Base-by-base conservation (phyloP, 1,284 basidiomycete genomes). In the Naganishia liquefaciens region DNA sequence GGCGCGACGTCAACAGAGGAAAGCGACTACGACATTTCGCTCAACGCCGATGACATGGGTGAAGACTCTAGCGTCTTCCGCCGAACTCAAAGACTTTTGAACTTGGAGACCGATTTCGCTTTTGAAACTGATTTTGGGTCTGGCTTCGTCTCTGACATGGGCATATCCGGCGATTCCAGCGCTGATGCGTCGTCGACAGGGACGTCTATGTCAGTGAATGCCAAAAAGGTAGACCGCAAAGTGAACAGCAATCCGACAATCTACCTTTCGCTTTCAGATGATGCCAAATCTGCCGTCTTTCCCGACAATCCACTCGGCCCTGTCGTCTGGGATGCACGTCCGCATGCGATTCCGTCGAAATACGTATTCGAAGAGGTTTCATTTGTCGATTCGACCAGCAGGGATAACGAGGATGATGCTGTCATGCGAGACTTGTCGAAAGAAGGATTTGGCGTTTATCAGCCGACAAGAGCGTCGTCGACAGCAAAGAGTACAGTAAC, bases 271-370 rank as follows among this genome's bases (percentile, higher is more conserved):
- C n/a, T 27, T 17, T 50, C 57, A 25, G 37, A 23, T 10, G 46
- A 37, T 4, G 13, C 33, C 37, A 25, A 37, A 17, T 3, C 44
- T 3, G 46, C 57, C 37, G 9, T 49, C 11, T 60, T 60, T 25
- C 57, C 57, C 15, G 46, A 49, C 46, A 60, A 60, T 37, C 57
- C 57, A 3, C 57, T 60, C n/a, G 46, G 46, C 7, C 57, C 57
- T 50, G 21, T 60, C n/a, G 27, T 7, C 21, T 60, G 57, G 57
- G 57, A 60, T 17, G n/a, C 11, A 46, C 25, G 5, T 5, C 57
- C 10, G 11, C 4, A 2, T 17, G 23, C 46, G 17, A 33, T 17
- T 50, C 30, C 23, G 7, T 17, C 23, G n/a, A 33, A 13, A 4
- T 60, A 50, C 33, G 19, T 37, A 1, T 49, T 50, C n/a, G 46